Conservation (phyloP, 257 asterid species). For the Eustoma russellianum region DNA sequence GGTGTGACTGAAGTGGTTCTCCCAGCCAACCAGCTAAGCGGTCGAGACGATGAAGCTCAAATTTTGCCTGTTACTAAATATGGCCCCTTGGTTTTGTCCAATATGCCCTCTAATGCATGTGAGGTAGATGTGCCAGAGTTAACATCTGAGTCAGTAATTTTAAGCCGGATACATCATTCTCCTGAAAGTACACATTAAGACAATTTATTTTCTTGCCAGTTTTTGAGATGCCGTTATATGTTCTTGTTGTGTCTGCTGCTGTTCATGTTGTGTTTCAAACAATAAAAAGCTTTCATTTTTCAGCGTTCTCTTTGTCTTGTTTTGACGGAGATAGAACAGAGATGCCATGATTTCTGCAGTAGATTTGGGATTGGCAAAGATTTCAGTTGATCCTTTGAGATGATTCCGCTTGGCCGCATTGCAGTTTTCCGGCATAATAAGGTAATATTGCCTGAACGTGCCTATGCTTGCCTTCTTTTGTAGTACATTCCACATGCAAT, state of each 20-base stretch:
- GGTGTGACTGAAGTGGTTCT: slow-evolving; percentile 15
- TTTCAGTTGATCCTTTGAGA: no score
- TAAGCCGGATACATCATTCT: slow-evolving; percentile 99
- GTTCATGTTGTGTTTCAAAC: no score
- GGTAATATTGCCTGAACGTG: no score
- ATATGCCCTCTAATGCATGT: slow-evolving; percentile 50
- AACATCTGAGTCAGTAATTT: slow-evolving; percentile 60
- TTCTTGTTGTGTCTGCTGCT: no score
- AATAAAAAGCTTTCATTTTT: slow-evolving; percentile 5
- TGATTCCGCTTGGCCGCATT: no score
- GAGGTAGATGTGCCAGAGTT: slow-evolving; percentile 69
- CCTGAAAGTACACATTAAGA: slow-evolving; percentile 99
- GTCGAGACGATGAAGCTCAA: slow-evolving; percentile 23
- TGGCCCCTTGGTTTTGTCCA: slow-evolving; percentile 41
- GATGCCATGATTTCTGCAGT: neutral
- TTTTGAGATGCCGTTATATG: slow-evolving; percentile 33
- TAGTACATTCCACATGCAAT: no score
- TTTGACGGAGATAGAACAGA: no score
- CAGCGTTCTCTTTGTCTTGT: slow-evolving; percentile 23
- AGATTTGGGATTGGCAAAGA: no score
- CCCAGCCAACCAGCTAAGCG: slow-evolving; percentile 3
- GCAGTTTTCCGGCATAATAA: no score
- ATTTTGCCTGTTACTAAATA: slow-evolving; percentile 40
- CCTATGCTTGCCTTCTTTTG: no score
- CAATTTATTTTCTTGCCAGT: slow-evolving; percentile 48